phyloP scores from a whole-genome alignment of 192 early-diverging fungal genomes.

The Hyaloraphidium curvatum region DNA sequence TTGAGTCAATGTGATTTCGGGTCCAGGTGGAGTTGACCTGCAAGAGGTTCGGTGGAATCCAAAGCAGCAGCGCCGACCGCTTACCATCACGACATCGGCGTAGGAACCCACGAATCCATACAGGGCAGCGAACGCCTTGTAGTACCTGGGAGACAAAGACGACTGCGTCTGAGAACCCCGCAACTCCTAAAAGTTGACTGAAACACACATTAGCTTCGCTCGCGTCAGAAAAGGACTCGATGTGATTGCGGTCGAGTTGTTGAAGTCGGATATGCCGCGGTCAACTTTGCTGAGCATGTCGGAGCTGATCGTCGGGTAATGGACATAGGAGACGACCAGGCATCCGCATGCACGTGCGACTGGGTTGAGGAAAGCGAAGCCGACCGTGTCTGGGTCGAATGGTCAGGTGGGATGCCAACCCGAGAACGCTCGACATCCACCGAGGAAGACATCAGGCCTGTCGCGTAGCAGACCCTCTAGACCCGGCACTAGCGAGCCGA shows the following conservation, averaged over 20 bases:
- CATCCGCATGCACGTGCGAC: slow-evolving; percentile 38
- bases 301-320: slow-evolving; percentile 87
- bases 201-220: slow-evolving; percentile 34
- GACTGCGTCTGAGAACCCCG: neutral
- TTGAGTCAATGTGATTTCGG: slow-evolving; percentile 60
- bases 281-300: slow-evolving; percentile 71
- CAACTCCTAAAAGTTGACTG: neutral
- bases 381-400: slow-evolving; percentile 57
- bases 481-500: slow-evolving; percentile 57
- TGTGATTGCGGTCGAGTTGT: slow-evolving; percentile 39
- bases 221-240: slow-evolving; percentile 29
- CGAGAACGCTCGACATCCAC: slow-evolving; percentile 11
- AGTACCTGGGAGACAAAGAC: slow-evolving; percentile 38
- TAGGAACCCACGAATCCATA: slow-evolving; percentile 65
- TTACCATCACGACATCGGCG: slow-evolving; percentile 60
- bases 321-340: slow-evolving; percentile 65
- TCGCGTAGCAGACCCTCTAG: slow-evolving; percentile 47
- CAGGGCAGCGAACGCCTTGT: slow-evolving; percentile 46
- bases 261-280: slow-evolving; percentile 35
- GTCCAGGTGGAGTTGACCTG: slow-evolving; percentile 94
- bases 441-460: slow-evolving; percentile 66
- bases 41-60: neutral
- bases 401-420: neutral
- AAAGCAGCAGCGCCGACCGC: neutral
- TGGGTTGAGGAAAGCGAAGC: slow-evolving; percentile 88